A percentile compares a stretch with the other conserved stretches of the same genome.
Conservation (phyloP, 768 basidiomycete species). For the Suillus discolor region DNA sequence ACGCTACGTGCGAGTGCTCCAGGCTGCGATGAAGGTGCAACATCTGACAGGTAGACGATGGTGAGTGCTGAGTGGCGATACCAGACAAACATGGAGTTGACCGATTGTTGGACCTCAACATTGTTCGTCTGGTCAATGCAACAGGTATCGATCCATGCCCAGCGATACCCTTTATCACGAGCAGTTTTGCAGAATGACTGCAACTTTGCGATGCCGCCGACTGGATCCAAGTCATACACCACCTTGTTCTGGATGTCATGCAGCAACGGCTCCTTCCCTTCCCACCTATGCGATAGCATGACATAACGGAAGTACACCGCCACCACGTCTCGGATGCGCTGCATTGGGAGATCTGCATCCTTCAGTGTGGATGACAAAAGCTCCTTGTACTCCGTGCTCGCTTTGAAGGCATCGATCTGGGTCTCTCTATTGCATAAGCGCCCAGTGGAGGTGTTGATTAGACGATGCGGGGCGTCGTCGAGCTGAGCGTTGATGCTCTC, state of each 20-base stretch:
- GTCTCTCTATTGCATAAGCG: not conserved
- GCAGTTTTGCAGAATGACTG: too few relatives aligned
- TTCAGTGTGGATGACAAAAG: not conserved
- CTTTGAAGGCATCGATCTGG: not conserved
- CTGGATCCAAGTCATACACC: too few relatives aligned
- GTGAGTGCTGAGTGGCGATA: too few relatives aligned
- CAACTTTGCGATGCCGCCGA: too few relatives aligned
- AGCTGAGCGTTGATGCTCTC: not conserved
- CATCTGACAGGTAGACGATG: not conserved
- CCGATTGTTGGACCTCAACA: not conserved
- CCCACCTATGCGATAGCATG: too few relatives aligned
- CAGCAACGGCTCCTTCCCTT: too few relatives aligned
- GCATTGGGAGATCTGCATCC: not conserved
- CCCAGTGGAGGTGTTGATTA: not conserved
- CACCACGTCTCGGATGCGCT: not conserved
- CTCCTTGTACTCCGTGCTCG: not conserved
- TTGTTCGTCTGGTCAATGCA: not conserved
- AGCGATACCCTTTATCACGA: not conserved
- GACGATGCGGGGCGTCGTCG: not conserved
- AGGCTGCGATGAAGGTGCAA: too few relatives aligned
- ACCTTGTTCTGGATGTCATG: too few relatives aligned
- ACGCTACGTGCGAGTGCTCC: not conserved
- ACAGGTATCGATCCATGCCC: too few relatives aligned
- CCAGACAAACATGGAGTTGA: not conserved
- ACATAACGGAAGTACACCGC: not conserved